Percentiles rank a stretch among this genome's conserved stretches.
Conservation (phyloP, 2,329 filamentous ascomycete species). For the Colletotrichum australisinense region DNA sequence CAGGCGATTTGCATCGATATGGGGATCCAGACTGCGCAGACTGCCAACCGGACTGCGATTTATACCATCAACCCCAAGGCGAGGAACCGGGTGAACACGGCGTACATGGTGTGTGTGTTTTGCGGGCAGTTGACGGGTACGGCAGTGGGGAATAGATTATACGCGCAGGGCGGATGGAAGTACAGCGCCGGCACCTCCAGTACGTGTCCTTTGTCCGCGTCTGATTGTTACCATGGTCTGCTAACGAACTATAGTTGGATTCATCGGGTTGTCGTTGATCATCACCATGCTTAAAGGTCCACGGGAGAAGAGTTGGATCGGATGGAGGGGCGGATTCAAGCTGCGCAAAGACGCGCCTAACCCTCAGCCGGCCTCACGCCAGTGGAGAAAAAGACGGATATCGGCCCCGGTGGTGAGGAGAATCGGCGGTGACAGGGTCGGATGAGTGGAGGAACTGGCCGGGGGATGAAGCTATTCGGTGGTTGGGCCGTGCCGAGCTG, state of each 20-base stretch:
- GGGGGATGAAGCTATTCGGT: background rate
- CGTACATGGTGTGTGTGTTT: slow-evolving; percentile 83
- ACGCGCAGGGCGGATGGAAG: slow-evolving; percentile 62
- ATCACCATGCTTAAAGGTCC: slow-evolving; percentile 30
- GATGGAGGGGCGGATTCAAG: slow-evolving; percentile 32
- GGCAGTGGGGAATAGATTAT: slow-evolving; percentile 65
- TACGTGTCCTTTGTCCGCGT: too few species aligned
- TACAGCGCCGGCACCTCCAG: slow-evolving; percentile 57
- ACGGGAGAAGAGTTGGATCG: slow-evolving; percentile 32
- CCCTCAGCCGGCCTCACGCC: slow-evolving; percentile 13
- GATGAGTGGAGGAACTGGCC: background rate
- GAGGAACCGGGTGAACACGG: slow-evolving; percentile 82
- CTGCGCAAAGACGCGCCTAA: slow-evolving; percentile 16
- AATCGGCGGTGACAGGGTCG: slow-evolving; percentile 21
- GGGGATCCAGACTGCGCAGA: slow-evolving; percentile 78
- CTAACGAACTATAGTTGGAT: slow-evolving; percentile 32
- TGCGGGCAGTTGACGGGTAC: slow-evolving; percentile 81
- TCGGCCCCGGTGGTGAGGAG: background rate
- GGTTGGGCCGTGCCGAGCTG: background rate
- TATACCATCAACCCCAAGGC: slow-evolving; percentile 78
- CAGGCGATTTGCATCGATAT: slow-evolving; percentile 78
- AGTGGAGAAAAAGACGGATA: background rate
- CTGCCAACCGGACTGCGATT: slow-evolving; percentile 78
- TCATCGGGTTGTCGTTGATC: slow-evolving; percentile 35
- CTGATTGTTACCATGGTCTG: too few species aligned